A percentile compares a stretch with the other conserved stretches of the same genome.
These are phyloP conservation scores for Vitis cinerea DNA, from an alignment of 164 flowering plant genomes.

Conservation along the genomic window DNA sequence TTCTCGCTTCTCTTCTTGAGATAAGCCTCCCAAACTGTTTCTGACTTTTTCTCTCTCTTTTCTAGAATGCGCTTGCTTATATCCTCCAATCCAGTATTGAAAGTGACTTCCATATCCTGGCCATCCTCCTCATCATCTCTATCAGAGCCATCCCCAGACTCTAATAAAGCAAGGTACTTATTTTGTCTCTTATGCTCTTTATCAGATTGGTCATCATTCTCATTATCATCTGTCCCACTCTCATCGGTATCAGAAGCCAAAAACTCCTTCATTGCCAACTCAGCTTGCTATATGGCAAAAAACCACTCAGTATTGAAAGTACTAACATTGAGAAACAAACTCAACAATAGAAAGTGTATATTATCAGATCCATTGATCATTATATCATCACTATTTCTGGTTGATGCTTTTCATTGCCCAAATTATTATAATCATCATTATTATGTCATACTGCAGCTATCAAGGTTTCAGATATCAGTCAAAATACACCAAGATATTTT, in stretches of 20 bases:
- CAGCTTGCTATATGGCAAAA: slow-evolving; percentile 46
- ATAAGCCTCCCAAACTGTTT: slow-evolving; percentile 81
- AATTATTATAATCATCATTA: background rate
- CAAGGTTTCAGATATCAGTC: background rate
- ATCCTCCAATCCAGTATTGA: slow-evolving; percentile 84
- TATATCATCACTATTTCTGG: background rate
- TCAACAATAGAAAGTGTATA: background rate
- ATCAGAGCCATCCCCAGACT: slow-evolving; percentile 67
- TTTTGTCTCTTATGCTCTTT: slow-evolving; percentile 44
- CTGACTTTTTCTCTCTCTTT: slow-evolving; percentile 71
- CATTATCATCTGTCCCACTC: slow-evolving; percentile 57
- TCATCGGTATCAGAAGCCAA: slow-evolving; percentile 67
- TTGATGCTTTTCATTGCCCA: background rate
- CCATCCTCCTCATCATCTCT: slow-evolving; percentile 46
- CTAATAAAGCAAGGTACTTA: slow-evolving; percentile 58
- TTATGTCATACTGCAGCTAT: background rate
- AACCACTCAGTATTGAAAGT: background rate
- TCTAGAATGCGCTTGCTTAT: slow-evolving; percentile 78
- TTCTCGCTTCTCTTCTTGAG: slow-evolving; percentile 75
- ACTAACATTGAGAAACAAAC: background rate
- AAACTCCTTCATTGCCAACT: slow-evolving; percentile 68
- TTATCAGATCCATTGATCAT: background rate
- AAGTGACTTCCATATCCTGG: slow-evolving; percentile 95
- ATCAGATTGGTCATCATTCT: slow-evolving; percentile 31
- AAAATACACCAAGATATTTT: background rate